Base-by-base conservation (phyloP, 768 basidiomycete genomes). In the Paxillus ammoniavirescens region DNA sequence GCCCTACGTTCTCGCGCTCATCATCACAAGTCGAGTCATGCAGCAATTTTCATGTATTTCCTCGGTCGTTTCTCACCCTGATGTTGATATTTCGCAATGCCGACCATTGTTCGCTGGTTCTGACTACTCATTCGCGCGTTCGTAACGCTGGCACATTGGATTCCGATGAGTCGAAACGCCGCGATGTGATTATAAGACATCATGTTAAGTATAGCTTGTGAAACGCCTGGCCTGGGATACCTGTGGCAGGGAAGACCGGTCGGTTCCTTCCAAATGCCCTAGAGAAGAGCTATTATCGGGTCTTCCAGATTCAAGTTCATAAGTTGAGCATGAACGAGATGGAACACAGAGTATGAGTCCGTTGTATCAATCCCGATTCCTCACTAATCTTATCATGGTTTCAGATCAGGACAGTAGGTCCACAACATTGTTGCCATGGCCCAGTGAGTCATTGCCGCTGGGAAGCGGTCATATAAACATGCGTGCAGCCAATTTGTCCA, bases 101-200 rank as follows among this genome's bases (percentile, higher is more conserved):
- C 13, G 10, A 4, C 52, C 61, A 62, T 62, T 62, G 61, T 62
- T 53, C 57, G 61, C 61, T 53, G 31, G 8, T 60, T 63, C 62
- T 36, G 56, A 59, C 37, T 7, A 30, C 30, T 1, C 35, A 30
- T 48, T 60, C 38, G 33, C 47, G 31, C 48, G 26, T 50, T 51
- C 49, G 52, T 31, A 42, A 41, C 43, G 57, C 43, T 37, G 42
- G 15, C 13, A 28, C 28, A 26, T 4, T 46, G 37, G 3, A 38
- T 38, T 17, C 12, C 26, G 37, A n/a, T 40, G 8, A 40, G n/a
- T 40, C 38, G 37, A 40, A 40, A 35, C 30, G 38, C 12, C 3
- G 40, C n/a, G 7, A 45, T 50, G 59, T 60, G 59, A 61, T 57
- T 52, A 60, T 61, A 61, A 23, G 58, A 40, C 30, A 37, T 40